Evolutionary conservation across 306 rosid genomes (phyloP), one percentile per base, ranked within the genome.

Genomic region (Casuarina glauca): DNA sequence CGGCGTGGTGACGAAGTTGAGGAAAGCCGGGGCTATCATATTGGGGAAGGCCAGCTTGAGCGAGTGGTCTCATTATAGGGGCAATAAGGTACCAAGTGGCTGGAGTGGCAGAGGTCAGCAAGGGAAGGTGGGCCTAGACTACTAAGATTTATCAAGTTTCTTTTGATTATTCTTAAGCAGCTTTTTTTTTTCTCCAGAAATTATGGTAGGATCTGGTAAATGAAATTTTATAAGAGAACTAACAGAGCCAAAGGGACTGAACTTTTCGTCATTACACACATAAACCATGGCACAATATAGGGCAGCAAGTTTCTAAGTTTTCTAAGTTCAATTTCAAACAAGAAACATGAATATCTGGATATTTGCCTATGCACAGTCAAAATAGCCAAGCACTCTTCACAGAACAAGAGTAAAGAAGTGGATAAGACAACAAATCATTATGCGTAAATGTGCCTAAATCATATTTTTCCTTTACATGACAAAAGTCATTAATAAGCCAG

Each of bases 1-100:
- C 0, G 87, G 84, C 0, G 85, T 87, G 58, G 90, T 83, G 46
- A 4, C 72, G 4, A 89, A 74, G 78, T 79, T 87, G 70, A 84
- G 92, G 75, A 84, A 68, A 5, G 85, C 85, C 1, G 87, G 91
- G 11, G 88, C 90, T 13, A 84, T 91, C 75, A 84, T 91, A 4
- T 38, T 89, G 42, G 91, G 93, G 5, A 89, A 89, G 81, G 93
- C 90, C 15, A 83, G 86, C 81, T 42, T 87, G 74, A 86, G 75
- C 36, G 93, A 89, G 74, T 86, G 93, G 89, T 78, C 87, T 61
- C 4, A 38, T 8, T 81, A 77, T 64, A 77, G 89, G 61, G 79
- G 86, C 39, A 57, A 48, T 41, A 41, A 50, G 2, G 73, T 75
- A 32, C 88, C 88, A 4, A 12, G 11, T 75, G 97, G 90, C 76